These are phyloP conservation scores for Lepidopterella palustris DNA, from an alignment of 495 filamentous ascomycete species.

Conservation along the genomic window DNA sequence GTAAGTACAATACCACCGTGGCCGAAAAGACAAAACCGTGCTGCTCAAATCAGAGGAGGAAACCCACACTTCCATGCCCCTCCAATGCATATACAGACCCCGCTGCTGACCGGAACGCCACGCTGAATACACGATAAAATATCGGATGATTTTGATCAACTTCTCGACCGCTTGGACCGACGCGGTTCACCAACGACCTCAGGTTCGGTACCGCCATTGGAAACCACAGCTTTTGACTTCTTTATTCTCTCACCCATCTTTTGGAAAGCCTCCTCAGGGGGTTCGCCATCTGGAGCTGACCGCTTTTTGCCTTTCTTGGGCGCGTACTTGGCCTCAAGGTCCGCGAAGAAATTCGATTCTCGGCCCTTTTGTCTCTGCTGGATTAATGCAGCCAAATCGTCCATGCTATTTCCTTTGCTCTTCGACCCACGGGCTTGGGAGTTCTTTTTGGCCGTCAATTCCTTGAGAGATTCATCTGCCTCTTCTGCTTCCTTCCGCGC, in stretches of 20 bases:
- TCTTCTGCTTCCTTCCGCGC: slow-evolving; percentile 52
- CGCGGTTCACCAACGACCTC: background rate
- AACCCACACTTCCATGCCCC: no score
- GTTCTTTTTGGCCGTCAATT: slow-evolving; percentile 19
- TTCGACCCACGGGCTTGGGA: slow-evolving; percentile 29
- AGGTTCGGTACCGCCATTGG: background rate
- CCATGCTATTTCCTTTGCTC: slow-evolving; percentile 33
- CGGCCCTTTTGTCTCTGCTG: slow-evolving; percentile 48
- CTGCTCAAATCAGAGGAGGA: no score
- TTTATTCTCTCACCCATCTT: slow-evolving; percentile 42
- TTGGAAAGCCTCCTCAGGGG: slow-evolving; percentile 64
- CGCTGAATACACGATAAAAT: background rate
- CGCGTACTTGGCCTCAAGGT: slow-evolving; percentile 69
- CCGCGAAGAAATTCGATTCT: slow-evolving; percentile 52
- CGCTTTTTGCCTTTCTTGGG: slow-evolving; percentile 46
- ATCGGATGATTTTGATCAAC: background rate
- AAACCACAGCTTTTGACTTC: slow-evolving; percentile 35
- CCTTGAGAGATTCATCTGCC: slow-evolving; percentile 47
- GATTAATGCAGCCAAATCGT: slow-evolving; percentile 54
- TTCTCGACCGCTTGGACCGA: background rate
- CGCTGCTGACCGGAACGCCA: background rate
- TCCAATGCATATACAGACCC: background rate
- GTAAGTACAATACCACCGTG: no score
- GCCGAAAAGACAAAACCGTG: no score
- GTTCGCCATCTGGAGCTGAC: slow-evolving; percentile 39